These are phyloP conservation scores for Cadophora luteo-olivacea DNA, from an alignment of 2,329 filamentous ascomycete genomes.

Conservation along the genomic window DNA sequence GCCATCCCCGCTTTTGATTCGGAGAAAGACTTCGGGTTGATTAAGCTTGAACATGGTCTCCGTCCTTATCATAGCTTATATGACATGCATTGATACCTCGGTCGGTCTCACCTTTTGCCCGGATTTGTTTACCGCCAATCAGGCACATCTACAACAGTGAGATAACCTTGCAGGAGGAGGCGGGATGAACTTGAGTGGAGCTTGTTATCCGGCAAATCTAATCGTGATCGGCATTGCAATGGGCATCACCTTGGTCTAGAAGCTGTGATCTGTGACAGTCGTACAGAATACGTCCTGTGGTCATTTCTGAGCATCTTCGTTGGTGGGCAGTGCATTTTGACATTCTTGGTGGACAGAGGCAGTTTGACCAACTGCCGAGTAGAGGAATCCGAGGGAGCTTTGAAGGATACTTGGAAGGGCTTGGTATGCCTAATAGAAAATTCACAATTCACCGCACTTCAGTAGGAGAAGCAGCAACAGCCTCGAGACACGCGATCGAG, in stretches of 20 bases:
- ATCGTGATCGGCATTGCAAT: background rate
- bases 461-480: background rate
- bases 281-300: background rate
- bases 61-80: constrained; percentile 2
- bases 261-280: background rate
- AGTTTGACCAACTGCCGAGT: background rate
- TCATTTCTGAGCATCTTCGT: background rate
- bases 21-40: background rate
- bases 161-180: background rate
- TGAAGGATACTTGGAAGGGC: background rate
- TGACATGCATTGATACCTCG: background rate
- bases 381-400: background rate
- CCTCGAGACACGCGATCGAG: background rate
- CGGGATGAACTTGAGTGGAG: background rate
- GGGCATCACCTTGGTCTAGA: background rate
- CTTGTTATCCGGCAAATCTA: constrained; percentile 14
- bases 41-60: background rate
- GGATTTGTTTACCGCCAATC: background rate
- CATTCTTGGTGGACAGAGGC: background rate
- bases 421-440: background rate
- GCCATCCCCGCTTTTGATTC: background rate
- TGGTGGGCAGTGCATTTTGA: background rate
- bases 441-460: background rate
- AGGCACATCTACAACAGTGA: background rate
- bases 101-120: background rate